Evolutionary conservation across 2,329 filamentous ascomycete genomes (phyloP).

Genomic region (Pseudofabraea citricarpa): DNA sequence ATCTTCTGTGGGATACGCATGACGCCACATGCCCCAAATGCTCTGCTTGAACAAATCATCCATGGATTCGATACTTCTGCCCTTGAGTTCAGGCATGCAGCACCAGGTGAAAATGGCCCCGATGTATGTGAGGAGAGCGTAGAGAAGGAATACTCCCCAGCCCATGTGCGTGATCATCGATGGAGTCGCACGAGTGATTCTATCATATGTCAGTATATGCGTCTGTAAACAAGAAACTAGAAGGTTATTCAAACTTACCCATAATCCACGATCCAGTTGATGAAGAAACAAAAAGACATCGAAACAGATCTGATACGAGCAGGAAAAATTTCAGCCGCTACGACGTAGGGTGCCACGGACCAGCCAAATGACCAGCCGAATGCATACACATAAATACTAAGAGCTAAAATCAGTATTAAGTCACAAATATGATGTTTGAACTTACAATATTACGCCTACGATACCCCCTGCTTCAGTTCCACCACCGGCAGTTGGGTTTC

Average conservation of each 20-base stretch:
- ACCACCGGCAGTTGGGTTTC: constrained; percentile 45
- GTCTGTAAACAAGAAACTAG: too few relatives aligned
- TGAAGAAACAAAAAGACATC: constrained; percentile 2
- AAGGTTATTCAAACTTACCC: too few relatives aligned
- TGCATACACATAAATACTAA: constrained; percentile 24
- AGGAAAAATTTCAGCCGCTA: constrained; percentile 11
- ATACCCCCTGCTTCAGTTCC: constrained; percentile 35
- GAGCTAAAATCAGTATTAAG: background rate
- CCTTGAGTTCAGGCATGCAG: constrained; percentile 1
- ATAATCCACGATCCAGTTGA: constrained; percentile 2
- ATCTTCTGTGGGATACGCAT: background rate
- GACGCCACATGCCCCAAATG: constrained; percentile 2
- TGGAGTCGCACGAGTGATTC: background rate
- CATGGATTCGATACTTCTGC: constrained; percentile 2
- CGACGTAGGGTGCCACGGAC: constrained; percentile 16
- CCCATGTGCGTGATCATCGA: constrained; percentile 2
- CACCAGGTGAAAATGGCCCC: constrained; percentile 1
- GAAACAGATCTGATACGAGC: background rate
- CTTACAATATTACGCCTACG: constrained; percentile 32
- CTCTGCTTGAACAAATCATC: constrained; percentile 1
- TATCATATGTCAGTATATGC: too few relatives aligned
- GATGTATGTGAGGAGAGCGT: background rate
- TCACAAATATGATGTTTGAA: background rate
- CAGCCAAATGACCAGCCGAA: constrained; percentile 23
- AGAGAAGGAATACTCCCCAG: constrained; percentile 1